A percentile compares a stretch with the other conserved stretches of the same genome.
Evolutionary conservation across 306 rosid species (phyloP).

Genomic region (Cyamopsis tetragonoloba): DNA sequence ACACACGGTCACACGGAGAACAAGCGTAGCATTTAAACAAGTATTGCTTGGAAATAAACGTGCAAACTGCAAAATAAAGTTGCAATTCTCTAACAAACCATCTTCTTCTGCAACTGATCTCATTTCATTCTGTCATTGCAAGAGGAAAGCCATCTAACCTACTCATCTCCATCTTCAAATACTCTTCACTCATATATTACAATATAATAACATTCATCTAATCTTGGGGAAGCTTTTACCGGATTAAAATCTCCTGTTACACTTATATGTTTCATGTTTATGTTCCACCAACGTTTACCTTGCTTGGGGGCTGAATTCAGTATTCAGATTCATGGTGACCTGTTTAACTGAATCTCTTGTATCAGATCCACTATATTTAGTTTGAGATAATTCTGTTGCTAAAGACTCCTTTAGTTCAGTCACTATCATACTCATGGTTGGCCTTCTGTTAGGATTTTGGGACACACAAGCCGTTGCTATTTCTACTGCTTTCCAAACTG

Average conservation of each 20-base stretch:
- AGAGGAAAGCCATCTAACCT: neutral
- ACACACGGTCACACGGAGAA: too few species aligned
- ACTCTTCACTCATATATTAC: neutral
- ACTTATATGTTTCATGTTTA: too few species aligned
- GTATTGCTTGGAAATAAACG: too few species aligned
- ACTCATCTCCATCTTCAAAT: neutral
- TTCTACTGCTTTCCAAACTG: constrained; percentile 45
- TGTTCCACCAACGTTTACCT: too few species aligned
- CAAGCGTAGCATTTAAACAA: neutral
- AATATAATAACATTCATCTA: neutral
- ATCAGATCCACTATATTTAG: neutral
- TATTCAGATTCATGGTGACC: neutral
- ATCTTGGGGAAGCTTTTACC: neutral
- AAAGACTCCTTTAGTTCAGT: constrained; percentile 33
- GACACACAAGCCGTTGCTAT: constrained; percentile 41
- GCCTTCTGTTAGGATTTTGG: constrained; percentile 26
- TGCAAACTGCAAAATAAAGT: too few species aligned
- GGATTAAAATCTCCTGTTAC: too few species aligned
- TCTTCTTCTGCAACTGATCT: too few species aligned
- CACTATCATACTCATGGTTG: constrained; percentile 35
- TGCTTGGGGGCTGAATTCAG: neutral
- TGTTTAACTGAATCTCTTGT: neutral
- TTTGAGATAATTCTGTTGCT: constrained; percentile 11
- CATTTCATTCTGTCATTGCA: neutral
- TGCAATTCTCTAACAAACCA: too few species aligned